Conservation (phyloP, 2,329 filamentous ascomycete species). For the Fusarium verrucosum region DNA sequence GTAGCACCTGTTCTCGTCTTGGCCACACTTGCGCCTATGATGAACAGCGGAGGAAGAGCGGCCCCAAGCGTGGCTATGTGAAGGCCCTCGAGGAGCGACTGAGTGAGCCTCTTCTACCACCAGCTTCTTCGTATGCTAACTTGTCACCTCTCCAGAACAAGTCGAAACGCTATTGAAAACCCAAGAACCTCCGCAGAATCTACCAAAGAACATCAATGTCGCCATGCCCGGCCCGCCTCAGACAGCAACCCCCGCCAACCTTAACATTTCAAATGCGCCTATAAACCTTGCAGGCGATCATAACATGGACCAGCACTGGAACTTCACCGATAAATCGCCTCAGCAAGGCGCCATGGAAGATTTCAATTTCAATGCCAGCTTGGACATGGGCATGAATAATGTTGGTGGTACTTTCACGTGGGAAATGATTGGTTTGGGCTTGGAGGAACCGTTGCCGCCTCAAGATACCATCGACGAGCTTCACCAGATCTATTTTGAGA, state of each 20-base stretch:
- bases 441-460: constrained; percentile 67
- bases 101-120: constrained; percentile 65
- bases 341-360: constrained; percentile 62
- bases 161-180: constrained; percentile 91
- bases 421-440: constrained; percentile 74
- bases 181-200: constrained; percentile 64
- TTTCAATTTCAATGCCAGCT: constrained; percentile 63
- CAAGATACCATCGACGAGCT: constrained; percentile 81
- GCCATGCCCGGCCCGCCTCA: constrained; percentile 44
- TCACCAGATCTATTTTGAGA: constrained; percentile 90
- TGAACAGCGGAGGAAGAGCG: constrained; percentile 92
- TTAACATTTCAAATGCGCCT: constrained; percentile 55
- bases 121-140: constrained; percentile 32
- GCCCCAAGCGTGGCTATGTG: constrained; percentile 92
- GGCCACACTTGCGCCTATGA: constrained; percentile 91
- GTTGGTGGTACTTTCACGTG: constrained; percentile 73
- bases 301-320: constrained; percentile 63
- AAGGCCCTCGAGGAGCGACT: constrained; percentile 92
- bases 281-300: constrained; percentile 58
- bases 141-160: constrained; percentile 70
- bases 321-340: constrained; percentile 64
- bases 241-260: constrained; percentile 43
- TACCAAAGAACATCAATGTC: constrained; percentile 47
- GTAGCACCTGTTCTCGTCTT: constrained; percentile 87
- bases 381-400: constrained; percentile 60